Evolutionary conservation across 352 stramenopile genomes (phyloP), one percentile per base, ranked within the genome.

Genomic region (Blastocystis sp.): DNA sequence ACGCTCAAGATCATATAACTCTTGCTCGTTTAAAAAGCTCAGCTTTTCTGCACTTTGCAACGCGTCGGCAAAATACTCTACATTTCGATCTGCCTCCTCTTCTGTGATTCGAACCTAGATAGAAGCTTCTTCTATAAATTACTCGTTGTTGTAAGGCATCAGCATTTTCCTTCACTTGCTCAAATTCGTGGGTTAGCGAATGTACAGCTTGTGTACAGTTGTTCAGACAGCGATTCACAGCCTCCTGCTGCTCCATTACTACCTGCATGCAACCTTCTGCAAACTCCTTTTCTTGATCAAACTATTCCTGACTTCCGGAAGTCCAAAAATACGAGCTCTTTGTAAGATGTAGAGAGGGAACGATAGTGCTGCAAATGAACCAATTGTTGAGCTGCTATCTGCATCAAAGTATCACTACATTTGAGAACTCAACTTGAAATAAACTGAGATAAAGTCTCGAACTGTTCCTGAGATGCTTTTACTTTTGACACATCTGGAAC

Each of bases 171-270:
- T 62, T 59, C 7, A 39, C 24, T 6, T 59, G 18, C 24, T 53
- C 47, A 3, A 85, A 37, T 24, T 85, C 73, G 13, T 47, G 45
- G 9, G 50, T 43, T 9, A 85, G 73, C 20, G 73, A 47, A 24
- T 30, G 30, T 11, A 66, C 43, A 8, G 50, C 26, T n/a, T 24
- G 13, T 18, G 63, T 62, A 18, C 73, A 85, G 50, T 7, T 43
- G 56, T 85, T 62, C 16, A 85, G 37, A 24, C 73, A 85, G 20
- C 34, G 50, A 43, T 85, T 85, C 7, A 85, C 30, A n/a, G 73
- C 39, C 26, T 85, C 45, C 56, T 85, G 73, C 50, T 85, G 73
- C 26, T 85, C 73, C 73, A 85, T 68, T 0, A 85, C 11, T 9
- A 26, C 26, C 4, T 45, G 30, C 73, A 85, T 85, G 50, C 73